Evolutionary conservation across 2,329 filamentous ascomycete species (phyloP).

Genomic region (Didymella glomerata): DNA sequence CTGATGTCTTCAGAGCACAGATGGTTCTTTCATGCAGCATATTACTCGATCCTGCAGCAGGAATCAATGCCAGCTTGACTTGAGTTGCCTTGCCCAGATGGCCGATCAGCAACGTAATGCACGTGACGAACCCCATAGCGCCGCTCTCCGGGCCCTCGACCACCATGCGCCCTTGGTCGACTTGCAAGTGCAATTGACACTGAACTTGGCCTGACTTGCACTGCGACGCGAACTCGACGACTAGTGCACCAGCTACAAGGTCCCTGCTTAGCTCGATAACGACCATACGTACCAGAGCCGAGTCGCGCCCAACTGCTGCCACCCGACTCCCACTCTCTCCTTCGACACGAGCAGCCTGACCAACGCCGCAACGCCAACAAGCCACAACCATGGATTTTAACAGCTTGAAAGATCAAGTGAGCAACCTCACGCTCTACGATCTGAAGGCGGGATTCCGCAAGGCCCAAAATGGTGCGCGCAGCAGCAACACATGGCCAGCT

Average conservation of each 20-base stretch:
- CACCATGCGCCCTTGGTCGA: constrained; percentile 1
- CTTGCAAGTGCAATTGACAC: neutral
- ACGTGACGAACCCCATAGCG: constrained; percentile 1
- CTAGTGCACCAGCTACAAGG: neutral
- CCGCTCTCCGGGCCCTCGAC: constrained; percentile 2
- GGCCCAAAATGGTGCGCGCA: constrained; percentile 86
- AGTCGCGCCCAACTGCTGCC: constrained; percentile 22
- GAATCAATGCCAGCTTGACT: neutral
- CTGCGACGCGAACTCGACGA: neutral
- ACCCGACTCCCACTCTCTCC: constrained; percentile 7
- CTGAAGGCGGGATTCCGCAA: constrained; percentile 94
- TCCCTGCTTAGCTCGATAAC: neutral
- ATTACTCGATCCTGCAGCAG: neutral
- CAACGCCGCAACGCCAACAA: constrained; percentile 11
- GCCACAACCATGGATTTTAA: constrained; percentile 78
- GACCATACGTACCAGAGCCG: constrained; percentile 8
- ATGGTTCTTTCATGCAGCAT: neutral
- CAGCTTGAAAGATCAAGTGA: constrained; percentile 84
- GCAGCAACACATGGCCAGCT: constrained; percentile 21
- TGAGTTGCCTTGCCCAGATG: neutral
- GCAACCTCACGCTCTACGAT: constrained; percentile 93
- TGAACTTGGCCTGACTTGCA: neutral
- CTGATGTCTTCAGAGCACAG: too few relatives aligned
- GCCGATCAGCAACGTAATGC: neutral
- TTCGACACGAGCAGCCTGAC: neutral